These are phyloP conservation scores for Naematelia aurantialba DNA, from an alignment of 768 basidiomycete species.

Conservation along the genomic window DNA sequence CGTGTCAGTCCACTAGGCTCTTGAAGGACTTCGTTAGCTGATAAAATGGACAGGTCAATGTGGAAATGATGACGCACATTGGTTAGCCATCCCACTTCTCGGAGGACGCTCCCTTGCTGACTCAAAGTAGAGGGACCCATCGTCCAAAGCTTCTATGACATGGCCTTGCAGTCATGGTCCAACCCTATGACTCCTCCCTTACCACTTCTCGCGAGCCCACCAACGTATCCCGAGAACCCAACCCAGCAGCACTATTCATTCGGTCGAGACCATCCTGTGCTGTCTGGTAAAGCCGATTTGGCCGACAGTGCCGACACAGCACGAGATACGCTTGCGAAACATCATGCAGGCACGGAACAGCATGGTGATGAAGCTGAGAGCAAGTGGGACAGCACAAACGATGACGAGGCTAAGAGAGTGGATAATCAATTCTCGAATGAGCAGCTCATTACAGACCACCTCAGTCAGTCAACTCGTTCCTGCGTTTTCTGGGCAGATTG, in stretches of 20 bases:
- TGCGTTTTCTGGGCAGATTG: no score
- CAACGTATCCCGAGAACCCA: slow-evolving; percentile 9
- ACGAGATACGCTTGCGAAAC: slow-evolving; percentile 22
- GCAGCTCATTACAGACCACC: slow-evolving; percentile 18
- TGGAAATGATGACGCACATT: slow-evolving; percentile 61
- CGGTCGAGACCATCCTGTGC: slow-evolving; percentile 20
- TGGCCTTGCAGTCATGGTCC: slow-evolving; percentile 61
- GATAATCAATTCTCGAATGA: slow-evolving; percentile 51
- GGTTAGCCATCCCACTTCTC: slow-evolving; percentile 8
- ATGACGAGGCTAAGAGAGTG: slow-evolving; percentile 24
- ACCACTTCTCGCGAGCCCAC: slow-evolving; percentile 17
- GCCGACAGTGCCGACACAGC: slow-evolving; percentile 10
- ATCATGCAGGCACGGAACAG: slow-evolving; percentile 19
- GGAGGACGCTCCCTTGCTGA: no score
- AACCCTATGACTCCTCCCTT: slow-evolving; percentile 34
- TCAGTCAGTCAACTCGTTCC: slow-evolving; percentile 17
- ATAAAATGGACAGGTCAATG: slow-evolving; percentile 17
- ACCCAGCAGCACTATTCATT: slow-evolving; percentile 11
- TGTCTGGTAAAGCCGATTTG: slow-evolving; percentile 21
- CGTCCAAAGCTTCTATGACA: slow-evolving; percentile 65
- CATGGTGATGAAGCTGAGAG: slow-evolving; percentile 12
- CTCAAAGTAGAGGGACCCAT: slow-evolving; percentile 58
- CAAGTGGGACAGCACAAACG: slow-evolving; percentile 19
- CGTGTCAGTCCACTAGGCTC: slow-evolving; percentile 26
- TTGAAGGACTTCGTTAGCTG: background rate